These are phyloP conservation scores for Capillidium rhysosporum DNA, from an alignment of 371 early-diverging fungal species.

Conservation along the genomic window DNA sequence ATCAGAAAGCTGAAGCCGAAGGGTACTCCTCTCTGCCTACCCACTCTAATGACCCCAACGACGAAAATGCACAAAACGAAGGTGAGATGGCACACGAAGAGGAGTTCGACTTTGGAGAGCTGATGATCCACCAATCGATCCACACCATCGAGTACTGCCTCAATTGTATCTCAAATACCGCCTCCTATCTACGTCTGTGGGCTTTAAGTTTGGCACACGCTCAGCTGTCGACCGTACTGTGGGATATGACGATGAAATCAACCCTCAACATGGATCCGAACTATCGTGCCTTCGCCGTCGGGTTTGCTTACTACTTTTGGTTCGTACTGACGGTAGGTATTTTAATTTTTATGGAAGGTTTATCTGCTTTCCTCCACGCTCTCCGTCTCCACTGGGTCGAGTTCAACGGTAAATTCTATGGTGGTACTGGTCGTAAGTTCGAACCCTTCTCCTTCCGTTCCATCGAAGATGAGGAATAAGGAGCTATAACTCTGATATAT, in stretches of 20 bases:
- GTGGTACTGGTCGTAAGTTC: conserved; percentile 64
- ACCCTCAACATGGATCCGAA: conserved; percentile 14
- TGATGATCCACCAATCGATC: conserved; percentile 92
- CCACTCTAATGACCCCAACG: conserved; percentile 19
- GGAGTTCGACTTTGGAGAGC: conserved; percentile 62
- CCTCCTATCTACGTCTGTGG: conserved; percentile 99
- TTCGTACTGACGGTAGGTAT: conserved; percentile 68
- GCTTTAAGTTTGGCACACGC: conserved; percentile 99
- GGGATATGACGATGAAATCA: conserved; percentile 63
- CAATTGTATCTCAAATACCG: conserved; percentile 96
- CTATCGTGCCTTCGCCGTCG: conserved; percentile 32
- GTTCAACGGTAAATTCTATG: conserved; percentile 97
- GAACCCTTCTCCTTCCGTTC: conserved; percentile 40
- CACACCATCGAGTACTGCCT: conserved; percentile 99
- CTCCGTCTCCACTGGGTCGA: conserved; percentile 99
- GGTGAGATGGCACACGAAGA: neutral
- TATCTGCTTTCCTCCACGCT: conserved; percentile 97
- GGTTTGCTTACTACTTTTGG: conserved; percentile 63
- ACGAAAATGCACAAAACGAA: conserved; percentile 16
- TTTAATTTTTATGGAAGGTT: conserved; percentile 93
- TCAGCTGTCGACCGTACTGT: conserved; percentile 94
- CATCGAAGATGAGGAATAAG: neutral
- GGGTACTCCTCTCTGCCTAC: conserved; percentile 51
- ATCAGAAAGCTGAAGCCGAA: conserved; percentile 41
- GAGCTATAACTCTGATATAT: no score